phyloP scores from a whole-genome alignment of 768 basidiomycete species.

The Kwoniella pini region DNA sequence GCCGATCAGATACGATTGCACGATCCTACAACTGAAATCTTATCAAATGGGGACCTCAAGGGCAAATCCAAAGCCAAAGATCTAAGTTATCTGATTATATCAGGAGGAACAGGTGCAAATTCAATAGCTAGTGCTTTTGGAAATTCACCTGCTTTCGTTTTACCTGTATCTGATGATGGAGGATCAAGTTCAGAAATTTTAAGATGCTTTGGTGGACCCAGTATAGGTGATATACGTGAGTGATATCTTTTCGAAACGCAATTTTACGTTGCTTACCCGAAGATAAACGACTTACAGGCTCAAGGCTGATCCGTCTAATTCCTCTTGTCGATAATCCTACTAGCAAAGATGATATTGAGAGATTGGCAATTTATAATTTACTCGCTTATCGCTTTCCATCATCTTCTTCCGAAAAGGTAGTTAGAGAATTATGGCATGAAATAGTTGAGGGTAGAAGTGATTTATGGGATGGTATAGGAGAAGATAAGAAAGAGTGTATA shows the following conservation, averaged over 20 bases:
- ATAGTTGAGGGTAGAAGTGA: constrained; percentile 82
- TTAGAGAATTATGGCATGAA: constrained; percentile 85
- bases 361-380: constrained; percentile 67
- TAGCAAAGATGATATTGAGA: constrained; percentile 56
- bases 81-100: constrained; percentile 67
- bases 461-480: constrained; percentile 82
- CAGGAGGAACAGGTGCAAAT: constrained; percentile 94
- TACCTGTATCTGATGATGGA: constrained; percentile 94
- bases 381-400: constrained; percentile 77
- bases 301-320: constrained; percentile 83
- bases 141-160: constrained; percentile 69
- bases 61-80: constrained; percentile 6
- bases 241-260: not conserved
- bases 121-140: constrained; percentile 83
- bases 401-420: constrained; percentile 68
- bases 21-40: not conserved
- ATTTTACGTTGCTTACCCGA: not conserved
- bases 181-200: constrained; percentile 95
- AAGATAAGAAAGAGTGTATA: constrained; percentile 86
- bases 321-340: constrained; percentile 61
- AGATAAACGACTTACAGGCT: constrained; percentile 64
- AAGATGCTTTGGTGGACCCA: constrained; percentile 66
- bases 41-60: not conserved
- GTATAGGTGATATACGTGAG: constrained; percentile 53
- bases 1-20: not conserved